These are phyloP conservation scores for Pichia scutulata DNA, from an alignment of 805 yeast species.

Conservation along the genomic window DNA sequence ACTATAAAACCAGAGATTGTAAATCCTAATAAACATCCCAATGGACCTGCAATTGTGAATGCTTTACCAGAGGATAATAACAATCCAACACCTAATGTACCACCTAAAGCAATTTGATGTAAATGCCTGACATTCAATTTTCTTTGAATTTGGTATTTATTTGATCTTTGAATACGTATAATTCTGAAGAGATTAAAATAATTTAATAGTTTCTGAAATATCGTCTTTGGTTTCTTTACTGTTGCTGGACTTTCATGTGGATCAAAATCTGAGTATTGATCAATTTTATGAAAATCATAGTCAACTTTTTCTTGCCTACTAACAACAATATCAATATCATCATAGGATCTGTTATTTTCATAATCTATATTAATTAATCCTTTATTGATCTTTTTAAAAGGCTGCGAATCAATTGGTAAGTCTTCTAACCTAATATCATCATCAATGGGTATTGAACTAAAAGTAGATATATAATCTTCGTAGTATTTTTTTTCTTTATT, in stretches of 20 bases:
- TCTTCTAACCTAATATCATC: slow-evolving; percentile 23
- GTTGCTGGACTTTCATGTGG: slow-evolving; percentile 3
- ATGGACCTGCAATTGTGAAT: slow-evolving; percentile 65
- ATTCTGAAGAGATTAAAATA: slow-evolving; percentile 10
- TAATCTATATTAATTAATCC: not conserved
- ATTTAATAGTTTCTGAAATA: slow-evolving; percentile 1
- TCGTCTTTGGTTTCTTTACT: not conserved
- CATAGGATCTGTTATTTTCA: not conserved
- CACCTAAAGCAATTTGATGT: slow-evolving; percentile 74
- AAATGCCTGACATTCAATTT: slow-evolving; percentile 58
- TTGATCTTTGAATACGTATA: slow-evolving; percentile 11
- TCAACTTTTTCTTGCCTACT: slow-evolving; percentile 26
- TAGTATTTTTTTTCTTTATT: slow-evolving; percentile 4
- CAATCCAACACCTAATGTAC: slow-evolving; percentile 72
- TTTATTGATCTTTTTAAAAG: slow-evolving; percentile 4
- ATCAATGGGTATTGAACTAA: slow-evolving; percentile 23
- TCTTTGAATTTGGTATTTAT: slow-evolving; percentile 39
- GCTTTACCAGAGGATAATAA: slow-evolving; percentile 67
- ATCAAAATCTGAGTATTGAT: slow-evolving; percentile 10
- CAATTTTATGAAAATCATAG: slow-evolving; percentile 21
- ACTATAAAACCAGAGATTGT: slow-evolving; percentile 57
- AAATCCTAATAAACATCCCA: slow-evolving; percentile 67
- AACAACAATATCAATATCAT: slow-evolving; percentile 23
- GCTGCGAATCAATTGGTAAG: slow-evolving; percentile 25
- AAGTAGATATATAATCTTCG: slow-evolving; percentile 2